These are phyloP conservation scores for Fusarium lateritium DNA, from an alignment of 2,329 filamentous ascomycete genomes.

Conservation along the genomic window DNA sequence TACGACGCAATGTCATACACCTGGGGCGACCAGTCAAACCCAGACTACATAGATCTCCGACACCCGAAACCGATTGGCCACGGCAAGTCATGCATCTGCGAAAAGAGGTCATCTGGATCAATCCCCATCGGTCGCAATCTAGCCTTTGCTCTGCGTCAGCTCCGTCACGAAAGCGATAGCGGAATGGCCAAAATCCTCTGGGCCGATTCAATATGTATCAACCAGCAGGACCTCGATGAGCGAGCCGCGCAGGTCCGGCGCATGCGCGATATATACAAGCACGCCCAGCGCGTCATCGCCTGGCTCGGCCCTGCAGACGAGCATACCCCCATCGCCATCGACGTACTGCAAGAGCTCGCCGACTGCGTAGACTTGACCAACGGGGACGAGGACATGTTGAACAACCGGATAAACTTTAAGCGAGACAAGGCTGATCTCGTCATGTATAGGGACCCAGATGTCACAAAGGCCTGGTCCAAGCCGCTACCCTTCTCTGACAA, in stretches of 20 bases:
- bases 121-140: constrained; percentile 8
- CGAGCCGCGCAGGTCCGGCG: constrained; percentile 8
- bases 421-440: not conserved
- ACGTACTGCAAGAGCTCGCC: not conserved
- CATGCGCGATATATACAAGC: constrained; percentile 9
- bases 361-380: constrained; percentile 11
- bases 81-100: not conserved
- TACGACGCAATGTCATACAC: constrained; percentile 15
- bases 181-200: not conserved
- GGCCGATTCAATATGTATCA: constrained; percentile 24
- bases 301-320: constrained; percentile 12
- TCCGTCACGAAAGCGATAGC: not conserved
- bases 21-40: constrained; percentile 13
- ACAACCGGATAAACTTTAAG: not conserved
- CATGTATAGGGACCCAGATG: not conserved
- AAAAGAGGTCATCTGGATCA: not conserved
- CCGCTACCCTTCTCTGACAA: not conserved
- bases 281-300: not conserved
- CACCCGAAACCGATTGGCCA: constrained; percentile 4
- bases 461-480: constrained; percentile 6
- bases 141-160: not conserved
- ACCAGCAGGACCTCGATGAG: constrained; percentile 3
- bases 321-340: not conserved
- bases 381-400: not conserved
- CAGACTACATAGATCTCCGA: not conserved